Evolutionary conservation across 108 stramenopile species (phyloP).

Genomic region (Cyclotella choctawhatcheeana): DNA sequence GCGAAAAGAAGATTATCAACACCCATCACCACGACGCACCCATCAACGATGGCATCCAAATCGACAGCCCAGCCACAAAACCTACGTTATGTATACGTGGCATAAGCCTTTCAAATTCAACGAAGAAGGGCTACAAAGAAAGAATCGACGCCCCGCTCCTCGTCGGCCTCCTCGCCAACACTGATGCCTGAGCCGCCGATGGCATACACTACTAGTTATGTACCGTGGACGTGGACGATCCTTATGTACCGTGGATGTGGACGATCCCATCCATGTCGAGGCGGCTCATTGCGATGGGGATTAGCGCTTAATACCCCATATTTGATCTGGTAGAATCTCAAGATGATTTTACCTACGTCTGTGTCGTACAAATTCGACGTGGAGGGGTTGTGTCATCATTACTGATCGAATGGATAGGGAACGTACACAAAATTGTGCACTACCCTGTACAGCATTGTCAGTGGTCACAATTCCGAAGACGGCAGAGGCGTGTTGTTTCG

Average conservation of each 20-base stretch:
- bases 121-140: no score
- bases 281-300: conserved; percentile 87
- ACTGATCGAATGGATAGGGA: conserved; percentile 89
- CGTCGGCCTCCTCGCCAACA: conserved; percentile 93
- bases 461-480: conserved; percentile 93
- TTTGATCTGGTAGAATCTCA: conserved; percentile 95
- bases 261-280: conserved; percentile 91
- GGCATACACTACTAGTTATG: conserved; percentile 96
- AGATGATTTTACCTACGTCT: conserved; percentile 96
- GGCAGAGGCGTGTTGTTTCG: conserved; percentile 73
- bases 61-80: no score
- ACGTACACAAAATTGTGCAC: conserved; percentile 86
- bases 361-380: conserved; percentile 94
- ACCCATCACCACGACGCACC: no score
- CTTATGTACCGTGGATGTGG: no score
- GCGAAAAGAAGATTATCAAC: no score
- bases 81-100: no score
- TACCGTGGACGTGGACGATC: no score
- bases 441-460: conserved; percentile 95
- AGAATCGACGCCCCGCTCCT: conserved; percentile 89
- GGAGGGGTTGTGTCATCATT: conserved; percentile 94
- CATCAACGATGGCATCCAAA: no score
- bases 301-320: conserved; percentile 98
- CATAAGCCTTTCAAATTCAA: no score
- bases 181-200: conserved; percentile 89